Base-by-base conservation (phyloP, 1,139 yeast genomes). In the Diutina mesorugosa region DNA sequence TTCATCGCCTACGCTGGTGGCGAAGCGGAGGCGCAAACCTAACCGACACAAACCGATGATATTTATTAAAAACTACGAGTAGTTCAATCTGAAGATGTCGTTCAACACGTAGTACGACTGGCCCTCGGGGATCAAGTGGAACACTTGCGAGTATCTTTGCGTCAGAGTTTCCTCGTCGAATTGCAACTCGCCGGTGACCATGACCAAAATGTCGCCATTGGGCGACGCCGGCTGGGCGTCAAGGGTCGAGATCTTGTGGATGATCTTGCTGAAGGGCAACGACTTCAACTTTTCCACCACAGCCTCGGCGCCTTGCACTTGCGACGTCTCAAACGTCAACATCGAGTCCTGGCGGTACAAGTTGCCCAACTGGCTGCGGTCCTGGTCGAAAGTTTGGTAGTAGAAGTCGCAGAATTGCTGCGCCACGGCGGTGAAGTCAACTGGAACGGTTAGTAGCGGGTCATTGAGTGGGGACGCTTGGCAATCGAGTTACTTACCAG, bases 201-300 rank as follows among this genome's bases (percentile, higher is more conserved):
- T 87, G 58, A 91, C 98, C 66, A 93, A 79, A 59, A 93, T 96
- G 68, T 91, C 98, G 60, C 97, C 97, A 64, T 77, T 81, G 59
- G 96, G 89, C 60, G 96, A 87, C 50, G 95, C 97, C 55, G 99
- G 99, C 76, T 93, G 99, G 55, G 98, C 99, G 68, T 93, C 99
- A 67, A 93, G 80, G 55, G 99, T 91, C 58, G 95, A 84, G 68
- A 93, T 86, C 74, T 95, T 81, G 78, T 93, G 99, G 56, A 82
- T 85, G 60, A 95, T 97, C 74, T 90, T 90, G 70, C 81, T 86
- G 79, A 93, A 93, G 56, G 97, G 97, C 66, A 93, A 80, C 41
- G 90, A 80, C 51, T 81, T 83, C 64, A 93, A 81, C 72, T 93
- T 93, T 75, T 91, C 98, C 62, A 91, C 90, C 67, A 93, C 93